Conservation (phyloP, 768 basidiomycete species). For the Rossbeevera mucosa region DNA sequence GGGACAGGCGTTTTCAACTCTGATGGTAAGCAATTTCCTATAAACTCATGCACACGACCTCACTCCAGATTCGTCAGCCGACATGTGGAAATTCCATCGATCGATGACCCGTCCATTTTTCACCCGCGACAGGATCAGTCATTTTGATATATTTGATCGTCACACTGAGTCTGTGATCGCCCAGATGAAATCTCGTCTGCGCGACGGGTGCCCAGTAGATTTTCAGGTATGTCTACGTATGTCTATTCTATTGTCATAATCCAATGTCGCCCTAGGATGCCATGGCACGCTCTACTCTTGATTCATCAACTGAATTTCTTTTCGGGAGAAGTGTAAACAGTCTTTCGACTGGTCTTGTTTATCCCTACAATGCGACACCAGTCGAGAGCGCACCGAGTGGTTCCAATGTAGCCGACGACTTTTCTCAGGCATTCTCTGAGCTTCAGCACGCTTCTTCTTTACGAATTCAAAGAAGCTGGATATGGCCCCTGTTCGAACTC, state of each 20-base stretch:
- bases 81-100: conserved; percentile 62
- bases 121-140: conserved; percentile 51
- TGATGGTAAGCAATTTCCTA: conserved; percentile 40
- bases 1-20: conserved; percentile 69
- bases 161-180: conserved; percentile 43
- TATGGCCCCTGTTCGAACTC: conserved; percentile 54
- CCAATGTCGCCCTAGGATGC: conserved; percentile 38
- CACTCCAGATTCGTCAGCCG: conserved; percentile 28
- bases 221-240: conserved; percentile 41
- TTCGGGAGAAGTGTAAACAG: conserved; percentile 56
- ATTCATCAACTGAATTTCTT: conserved; percentile 62
- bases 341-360: conserved; percentile 48
- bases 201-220: conserved; percentile 50
- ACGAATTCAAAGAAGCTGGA: conserved; percentile 42
- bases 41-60: too few species aligned
- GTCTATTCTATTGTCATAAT: not conserved
- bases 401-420: conserved; percentile 37
- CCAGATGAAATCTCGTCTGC: conserved; percentile 45
- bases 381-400: conserved; percentile 19
- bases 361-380: conserved; percentile 39
- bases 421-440: conserved; percentile 45
- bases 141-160: conserved; percentile 58
- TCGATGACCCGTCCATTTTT: conserved; percentile 63
- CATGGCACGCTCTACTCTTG: conserved; percentile 60
- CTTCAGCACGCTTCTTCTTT: conserved; percentile 42